A percentile compares a stretch with the other conserved stretches of the same genome.
These are phyloP conservation scores for Leishmania tarentolae DNA, from an alignment of 208 protist genomes.

Conservation along the genomic window DNA sequence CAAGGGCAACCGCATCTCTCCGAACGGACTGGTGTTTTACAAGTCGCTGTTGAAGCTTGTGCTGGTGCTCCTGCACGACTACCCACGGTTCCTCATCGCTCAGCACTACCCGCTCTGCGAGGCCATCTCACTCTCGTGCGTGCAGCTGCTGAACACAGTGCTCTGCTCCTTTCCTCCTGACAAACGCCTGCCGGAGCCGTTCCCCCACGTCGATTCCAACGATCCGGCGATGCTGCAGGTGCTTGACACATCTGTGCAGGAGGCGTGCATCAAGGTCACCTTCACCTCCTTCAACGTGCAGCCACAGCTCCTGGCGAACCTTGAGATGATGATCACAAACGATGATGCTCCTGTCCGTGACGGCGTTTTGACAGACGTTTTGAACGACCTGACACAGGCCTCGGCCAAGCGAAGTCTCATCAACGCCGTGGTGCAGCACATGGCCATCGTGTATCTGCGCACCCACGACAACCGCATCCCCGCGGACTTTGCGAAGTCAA, in stretches of 20 bases:
- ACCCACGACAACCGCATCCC: constrained; percentile 38
- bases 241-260: constrained; percentile 83
- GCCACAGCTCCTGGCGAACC: constrained; percentile 46
- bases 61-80: constrained; percentile 99
- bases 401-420: constrained; percentile 80
- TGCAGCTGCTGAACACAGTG: constrained; percentile 98
- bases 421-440: constrained; percentile 97
- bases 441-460: constrained; percentile 83
- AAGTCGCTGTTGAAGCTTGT: constrained; percentile 93
- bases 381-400: constrained; percentile 78
- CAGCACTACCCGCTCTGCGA: constrained; percentile 97
- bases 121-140: constrained; percentile 95
- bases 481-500: constrained; percentile 50
- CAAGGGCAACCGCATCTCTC: constrained; percentile 56
- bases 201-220: constrained; percentile 77
- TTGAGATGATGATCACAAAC: constrained; percentile 42
- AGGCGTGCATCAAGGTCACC: constrained; percentile 74
- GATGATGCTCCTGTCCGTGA: constrained; percentile 50
- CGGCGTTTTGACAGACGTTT: constrained; percentile 26
- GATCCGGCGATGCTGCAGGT: constrained; percentile 91
- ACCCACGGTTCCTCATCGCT: constrained; percentile 98
- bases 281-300: constrained; percentile 45
- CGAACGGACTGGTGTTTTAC: constrained; percentile 85
- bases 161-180: constrained; percentile 95
- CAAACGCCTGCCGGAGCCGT: constrained; percentile 96